A percentile compares a stretch with the other conserved stretches of the same genome.
Evolutionary conservation across 148 eudicot genomes (phyloP).

Genomic region (Arctostaphylos glauca): DNA sequence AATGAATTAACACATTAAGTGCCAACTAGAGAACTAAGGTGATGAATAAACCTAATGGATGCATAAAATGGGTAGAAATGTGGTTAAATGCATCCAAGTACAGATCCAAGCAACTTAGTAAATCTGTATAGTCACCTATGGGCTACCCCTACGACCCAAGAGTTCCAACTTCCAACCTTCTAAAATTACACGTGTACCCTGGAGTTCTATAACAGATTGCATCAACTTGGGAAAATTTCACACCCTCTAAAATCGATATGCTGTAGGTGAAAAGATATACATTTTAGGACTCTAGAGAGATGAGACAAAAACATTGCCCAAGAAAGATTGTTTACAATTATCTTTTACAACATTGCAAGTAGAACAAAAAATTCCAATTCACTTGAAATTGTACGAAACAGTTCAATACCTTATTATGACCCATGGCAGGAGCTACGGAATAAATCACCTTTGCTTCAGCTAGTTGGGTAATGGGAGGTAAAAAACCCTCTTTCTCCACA

Average conservation of each 20-base stretch:
- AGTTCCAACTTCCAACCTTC: neutral
- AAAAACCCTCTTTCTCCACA: conserved; percentile 27
- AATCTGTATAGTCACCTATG: neutral
- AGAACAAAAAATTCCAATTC: neutral
- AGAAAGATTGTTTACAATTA: neutral
- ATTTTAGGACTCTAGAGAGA: neutral
- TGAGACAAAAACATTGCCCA: neutral
- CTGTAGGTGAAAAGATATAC: neutral
- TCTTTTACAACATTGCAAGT: neutral
- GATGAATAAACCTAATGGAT: neutral
- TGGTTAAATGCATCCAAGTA: neutral
- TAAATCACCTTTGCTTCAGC: conserved; percentile 60
- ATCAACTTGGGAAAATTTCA: neutral
- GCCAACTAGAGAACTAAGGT: neutral
- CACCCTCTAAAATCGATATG: neutral
- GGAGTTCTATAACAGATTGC: neutral
- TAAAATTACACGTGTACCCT: too few species aligned
- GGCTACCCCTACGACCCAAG: neutral
- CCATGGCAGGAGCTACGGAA: conserved; percentile 79
- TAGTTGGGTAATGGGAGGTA: conserved; percentile 34
- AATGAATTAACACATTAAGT: neutral
- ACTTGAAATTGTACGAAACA: neutral
- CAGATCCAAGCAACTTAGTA: neutral
- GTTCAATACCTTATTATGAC: conserved; percentile 73
- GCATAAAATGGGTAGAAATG: neutral